Evolutionary conservation across 495 filamentous ascomycete genomes (phyloP), one percentile per base, ranked within the genome.

Genomic region (Penicillium flavigenum): DNA sequence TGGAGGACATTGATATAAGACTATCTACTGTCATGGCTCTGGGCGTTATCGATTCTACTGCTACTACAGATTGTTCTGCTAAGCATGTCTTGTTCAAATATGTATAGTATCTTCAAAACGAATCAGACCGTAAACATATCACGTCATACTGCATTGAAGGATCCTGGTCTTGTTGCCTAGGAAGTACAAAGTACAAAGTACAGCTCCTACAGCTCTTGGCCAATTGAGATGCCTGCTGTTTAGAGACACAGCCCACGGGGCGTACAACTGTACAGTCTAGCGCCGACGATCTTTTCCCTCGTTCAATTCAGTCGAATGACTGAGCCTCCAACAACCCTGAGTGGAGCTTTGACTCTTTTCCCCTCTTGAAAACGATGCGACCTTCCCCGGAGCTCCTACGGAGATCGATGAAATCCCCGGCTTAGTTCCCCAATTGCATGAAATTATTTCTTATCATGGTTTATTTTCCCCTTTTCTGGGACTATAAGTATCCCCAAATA

Each of bases 321-420:
- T 14, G 10, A 22, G 22, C 42, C 10, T 22, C 10, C 20, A 22
- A 44, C 20, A 42, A 31, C 29, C 9, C 56, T 32, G 27, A 4
- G 45, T 54, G 39, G 46, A 58, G 43, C 17, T 9, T 9, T 27
- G 4, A 16, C 10, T 8, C 32, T 26, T 10, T 19, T 42, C 51
- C 44, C 54, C 52, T 39, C 58, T 39, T 39, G 8, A 39, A 11
- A 3, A 56, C 55, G 48, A 62, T 63, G 46, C 42, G 44, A 62
- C 64, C 64, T 57, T 56, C 42, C 46, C 63, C 65, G 65, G 63
- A 63, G 45, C 57, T 65, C 65, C 63, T 54, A 59, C 65, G 63
- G 63, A 61, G 63, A 59, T 65, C 31, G 11, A 34, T 12, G 10
- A 34, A 34, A 34, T 34, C 3, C 31, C 31, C 31, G 31, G 31